Evolutionary conservation across 129 eudicot genomes (phyloP).

Genomic region (Chrysanthemum makinoi): DNA sequence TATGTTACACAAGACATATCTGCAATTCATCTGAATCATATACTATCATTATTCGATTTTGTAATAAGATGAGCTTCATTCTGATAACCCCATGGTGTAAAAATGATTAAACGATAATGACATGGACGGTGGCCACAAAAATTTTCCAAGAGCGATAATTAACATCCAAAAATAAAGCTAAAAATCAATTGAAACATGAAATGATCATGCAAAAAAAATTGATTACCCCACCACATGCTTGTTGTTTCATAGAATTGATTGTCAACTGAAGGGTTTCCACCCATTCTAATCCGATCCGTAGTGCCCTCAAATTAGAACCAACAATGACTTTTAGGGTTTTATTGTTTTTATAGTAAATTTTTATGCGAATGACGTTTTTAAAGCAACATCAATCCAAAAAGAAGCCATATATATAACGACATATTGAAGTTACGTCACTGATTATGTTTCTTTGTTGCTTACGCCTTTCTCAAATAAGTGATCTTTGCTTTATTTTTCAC

Average conservation of each 20-base stretch:
- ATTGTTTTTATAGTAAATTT: conserved; percentile 8
- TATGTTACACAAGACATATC: too few species aligned
- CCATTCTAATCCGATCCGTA: background rate
- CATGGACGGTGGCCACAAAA: too few species aligned
- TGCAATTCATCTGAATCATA: too few species aligned
- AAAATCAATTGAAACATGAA: background rate
- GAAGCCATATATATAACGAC: background rate
- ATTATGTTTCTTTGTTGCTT: background rate
- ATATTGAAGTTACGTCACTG: conserved; percentile 9
- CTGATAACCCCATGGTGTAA: background rate
- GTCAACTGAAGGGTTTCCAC: conserved; percentile 13
- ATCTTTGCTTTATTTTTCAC: background rate
- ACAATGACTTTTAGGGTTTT: conserved; percentile 10
- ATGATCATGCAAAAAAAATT: background rate
- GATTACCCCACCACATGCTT: conserved; percentile 15
- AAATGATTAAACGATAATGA: background rate
- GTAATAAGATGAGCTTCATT: too few species aligned
- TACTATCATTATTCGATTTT: too few species aligned
- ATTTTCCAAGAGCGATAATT: too few species aligned
- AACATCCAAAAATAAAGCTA: background rate
- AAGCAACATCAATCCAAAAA: background rate
- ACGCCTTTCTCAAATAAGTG: background rate
- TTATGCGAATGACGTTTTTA: background rate
- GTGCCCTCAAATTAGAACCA: conserved; percentile 17
- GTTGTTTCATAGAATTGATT: conserved; percentile 21